A percentile compares a stretch with the other conserved stretches of the same genome.
These are phyloP conservation scores for Thermothelomyces thermophilus DNA, from an alignment of 2,329 filamentous ascomycete genomes.

Conservation along the genomic window DNA sequence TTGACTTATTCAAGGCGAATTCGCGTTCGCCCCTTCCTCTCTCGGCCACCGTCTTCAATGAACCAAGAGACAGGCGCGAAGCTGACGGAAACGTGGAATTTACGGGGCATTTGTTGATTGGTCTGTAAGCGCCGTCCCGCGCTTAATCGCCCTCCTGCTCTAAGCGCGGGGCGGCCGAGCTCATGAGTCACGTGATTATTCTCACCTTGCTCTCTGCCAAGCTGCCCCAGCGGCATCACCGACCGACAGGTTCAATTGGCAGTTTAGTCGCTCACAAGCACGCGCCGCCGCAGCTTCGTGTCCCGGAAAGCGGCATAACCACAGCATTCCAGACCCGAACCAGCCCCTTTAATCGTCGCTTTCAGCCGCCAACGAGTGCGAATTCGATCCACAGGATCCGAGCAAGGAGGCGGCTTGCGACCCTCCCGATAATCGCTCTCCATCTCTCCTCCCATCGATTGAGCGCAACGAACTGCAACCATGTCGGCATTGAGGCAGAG, in stretches of 20 bases:
- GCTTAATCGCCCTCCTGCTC: neutral
- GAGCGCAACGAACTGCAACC: conserved; percentile 16
- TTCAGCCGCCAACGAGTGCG: neutral
- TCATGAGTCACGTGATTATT: conserved; percentile 16
- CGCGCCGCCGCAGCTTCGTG: neutral
- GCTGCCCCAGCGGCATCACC: conserved; percentile 10
- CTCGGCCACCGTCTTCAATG: neutral
- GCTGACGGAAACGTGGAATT: conserved; percentile 12
- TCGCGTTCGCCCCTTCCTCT: conserved; percentile 20
- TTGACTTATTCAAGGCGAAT: conserved; percentile 14
- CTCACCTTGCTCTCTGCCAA: conserved; percentile 9
- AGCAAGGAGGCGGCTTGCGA: conserved; percentile 10
- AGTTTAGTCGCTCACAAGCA: conserved; percentile 21
- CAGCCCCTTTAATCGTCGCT: neutral
- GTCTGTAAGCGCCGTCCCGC: neutral
- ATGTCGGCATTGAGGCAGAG: conserved; percentile 36
- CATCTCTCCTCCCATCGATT: conserved; percentile 9
- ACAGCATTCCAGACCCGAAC: neutral
- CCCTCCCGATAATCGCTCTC: neutral
- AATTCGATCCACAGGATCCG: neutral
- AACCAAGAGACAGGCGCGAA: neutral
- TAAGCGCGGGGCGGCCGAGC: neutral
- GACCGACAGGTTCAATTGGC: conserved; percentile 8
- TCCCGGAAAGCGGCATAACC: neutral
- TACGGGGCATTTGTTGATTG: conserved; percentile 24